A percentile compares a stretch with the other conserved stretches of the same genome.
These are phyloP conservation scores for Yarrowia osloensis DNA, from an alignment of 805 yeast genomes.

Conservation along the genomic window DNA sequence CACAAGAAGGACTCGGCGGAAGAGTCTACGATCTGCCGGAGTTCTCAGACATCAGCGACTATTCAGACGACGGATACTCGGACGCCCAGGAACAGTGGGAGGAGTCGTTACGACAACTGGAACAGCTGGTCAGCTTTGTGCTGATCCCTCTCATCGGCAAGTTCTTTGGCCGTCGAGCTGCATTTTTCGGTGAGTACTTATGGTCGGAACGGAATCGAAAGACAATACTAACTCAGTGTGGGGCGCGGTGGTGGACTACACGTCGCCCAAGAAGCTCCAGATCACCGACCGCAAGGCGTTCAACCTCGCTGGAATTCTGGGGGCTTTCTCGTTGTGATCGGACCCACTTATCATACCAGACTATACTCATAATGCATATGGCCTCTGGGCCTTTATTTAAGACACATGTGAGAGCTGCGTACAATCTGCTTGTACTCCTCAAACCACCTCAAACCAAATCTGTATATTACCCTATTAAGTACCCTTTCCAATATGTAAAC, in stretches of 20 bases:
- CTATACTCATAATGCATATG: conserved; percentile 12
- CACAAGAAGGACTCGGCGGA: background rate
- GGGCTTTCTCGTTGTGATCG: background rate
- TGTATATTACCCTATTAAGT: conserved; percentile 9
- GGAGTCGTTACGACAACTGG: conserved; percentile 61
- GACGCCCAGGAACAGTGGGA: conserved; percentile 77
- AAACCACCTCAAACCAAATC: background rate
- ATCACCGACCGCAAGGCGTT: background rate
- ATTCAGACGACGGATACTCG: conserved; percentile 32
- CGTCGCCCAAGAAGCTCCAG: background rate
- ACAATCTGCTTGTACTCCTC: background rate
- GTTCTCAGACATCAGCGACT: conserved; percentile 31
- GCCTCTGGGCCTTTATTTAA: background rate
- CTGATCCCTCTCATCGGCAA: conserved; percentile 69
- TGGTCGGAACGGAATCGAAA: background rate
- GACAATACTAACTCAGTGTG: conserved; percentile 23
- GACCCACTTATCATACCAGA: background rate
- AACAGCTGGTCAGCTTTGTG: conserved; percentile 55
- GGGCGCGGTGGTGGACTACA: conserved; percentile 18
- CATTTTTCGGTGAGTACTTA: conserved; percentile 43
- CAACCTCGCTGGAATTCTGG: conserved; percentile 5
- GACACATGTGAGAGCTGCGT: background rate
- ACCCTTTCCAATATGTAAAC: conserved; percentile 10
- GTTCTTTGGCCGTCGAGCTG: conserved; percentile 61
- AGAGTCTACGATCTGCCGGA: conserved; percentile 32